Evolutionary conservation across 1,284 basidiomycete genomes (phyloP).

Genomic region (Tylopilus orsonianus): DNA sequence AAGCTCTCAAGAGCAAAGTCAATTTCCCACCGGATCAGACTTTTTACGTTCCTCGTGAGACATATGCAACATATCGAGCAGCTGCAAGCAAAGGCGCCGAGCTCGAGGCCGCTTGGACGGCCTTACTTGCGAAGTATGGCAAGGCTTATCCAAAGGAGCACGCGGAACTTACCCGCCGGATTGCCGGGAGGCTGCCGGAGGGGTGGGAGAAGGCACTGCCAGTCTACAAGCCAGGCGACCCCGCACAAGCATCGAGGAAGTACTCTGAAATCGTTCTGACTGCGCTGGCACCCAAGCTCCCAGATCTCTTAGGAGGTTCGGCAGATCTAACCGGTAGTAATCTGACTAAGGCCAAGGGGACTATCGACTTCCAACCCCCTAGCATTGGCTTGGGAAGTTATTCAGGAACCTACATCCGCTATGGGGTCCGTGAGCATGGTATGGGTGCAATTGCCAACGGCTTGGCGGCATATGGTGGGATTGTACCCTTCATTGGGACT

Average conservation of each 20-base stretch:
- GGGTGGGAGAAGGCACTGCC: slow-evolving; percentile 89
- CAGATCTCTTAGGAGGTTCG: slow-evolving; percentile 88
- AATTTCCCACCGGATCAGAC: slow-evolving; percentile 79
- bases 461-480: slow-evolving; percentile 80
- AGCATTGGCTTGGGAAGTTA: slow-evolving; percentile 84
- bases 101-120: slow-evolving; percentile 77
- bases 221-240: slow-evolving; percentile 77
- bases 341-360: slow-evolving; percentile 82
- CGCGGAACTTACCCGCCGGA: slow-evolving; percentile 83
- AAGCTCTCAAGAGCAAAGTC: slow-evolving; percentile 81
- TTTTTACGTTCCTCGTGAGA: slow-evolving; percentile 80
- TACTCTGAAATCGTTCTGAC: slow-evolving; percentile 89
- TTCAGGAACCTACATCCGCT: slow-evolving; percentile 89
- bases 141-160: slow-evolving; percentile 83
- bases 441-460: slow-evolving; percentile 97
- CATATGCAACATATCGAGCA: slow-evolving; percentile 68
- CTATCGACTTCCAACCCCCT: slow-evolving; percentile 90
- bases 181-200: slow-evolving; percentile 79
- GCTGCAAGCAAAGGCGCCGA: slow-evolving; percentile 73
- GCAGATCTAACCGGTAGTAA: slow-evolving; percentile 94
- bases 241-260: slow-evolving; percentile 90
- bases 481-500: slow-evolving; percentile 85
- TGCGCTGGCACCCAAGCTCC: slow-evolving; percentile 71
- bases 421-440: slow-evolving; percentile 96
- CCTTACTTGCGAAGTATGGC: slow-evolving; percentile 69